Base-by-base conservation (phyloP, 441 rosid species). In the Adansonia madagascariensis region DNA sequence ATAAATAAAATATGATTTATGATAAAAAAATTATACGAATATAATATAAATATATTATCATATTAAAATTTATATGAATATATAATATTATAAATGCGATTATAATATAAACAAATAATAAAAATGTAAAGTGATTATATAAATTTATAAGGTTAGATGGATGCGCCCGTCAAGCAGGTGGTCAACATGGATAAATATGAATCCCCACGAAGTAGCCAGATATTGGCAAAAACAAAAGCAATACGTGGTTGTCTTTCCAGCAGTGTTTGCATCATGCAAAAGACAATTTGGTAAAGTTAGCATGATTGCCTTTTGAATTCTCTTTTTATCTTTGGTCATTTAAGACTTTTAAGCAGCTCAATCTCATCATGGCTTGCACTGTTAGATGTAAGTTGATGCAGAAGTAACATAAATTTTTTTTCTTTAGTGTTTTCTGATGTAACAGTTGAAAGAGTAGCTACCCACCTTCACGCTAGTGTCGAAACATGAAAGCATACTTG, bases 161-260 rank as follows among this genome's bases (percentile, higher is more conserved):
- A 61, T 61, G 17, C 49, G 43, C 61, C 69, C 27, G 47, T 55
- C 27, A 69, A 14, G 3, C 10, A 20, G 35, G 43, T 1, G 31
- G 53, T 43, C 4, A 50, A 27, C n/a, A 56, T 56, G 35, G 61
- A 59, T 77, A 27, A 64, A 31, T 9, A 4, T 41, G 18, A 18
- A 5, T 4, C 61, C 68, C 22, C 46, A 20, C 10, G 22, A 71
- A 53, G 43, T 27, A 6, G 53, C 56, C 55, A 53, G 46, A 17
- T 24, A 75, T 70, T 63, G 73, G 60, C 62, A 61, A 18, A 61
- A 47, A 56, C 24, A 49, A 77, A 14, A 14, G 4, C 4, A 18
- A 18, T 0, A 4, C 53, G 65, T 55, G 46, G 44, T 22, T 52
- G 66, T 55, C 46, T 66, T 66, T 65, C 49, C 64, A 72, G 49